A percentile compares a stretch with the other conserved stretches of the same genome.
Evolutionary conservation across 352 stramenopile species (phyloP).

Genomic region (Phytophthora pluvialis): DNA sequence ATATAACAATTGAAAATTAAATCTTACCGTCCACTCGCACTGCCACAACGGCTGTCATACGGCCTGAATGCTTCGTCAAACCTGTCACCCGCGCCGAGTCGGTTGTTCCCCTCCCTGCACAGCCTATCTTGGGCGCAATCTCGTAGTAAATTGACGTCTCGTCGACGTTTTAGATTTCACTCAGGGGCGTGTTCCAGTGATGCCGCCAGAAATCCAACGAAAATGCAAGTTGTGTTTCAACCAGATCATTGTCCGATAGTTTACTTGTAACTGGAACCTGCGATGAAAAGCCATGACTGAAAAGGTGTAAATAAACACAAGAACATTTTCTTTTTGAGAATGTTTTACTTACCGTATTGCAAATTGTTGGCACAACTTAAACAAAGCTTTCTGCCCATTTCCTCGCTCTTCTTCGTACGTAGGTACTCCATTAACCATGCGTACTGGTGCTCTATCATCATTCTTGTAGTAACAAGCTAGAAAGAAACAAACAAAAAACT

Average conservation of each 20-base stretch:
- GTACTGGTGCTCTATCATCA: conserved; percentile 7
- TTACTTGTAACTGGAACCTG: conserved; percentile 14
- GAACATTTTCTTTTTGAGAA: background rate
- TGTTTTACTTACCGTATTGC: conserved; percentile 6
- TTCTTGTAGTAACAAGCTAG: conserved; percentile 1
- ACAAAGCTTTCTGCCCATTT: conserved; percentile 9
- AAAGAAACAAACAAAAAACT: background rate
- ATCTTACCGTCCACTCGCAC: conserved; percentile 3
- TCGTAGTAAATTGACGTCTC: conserved; percentile 10
- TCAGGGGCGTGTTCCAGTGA: background rate
- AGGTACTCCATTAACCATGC: conserved; percentile 9
- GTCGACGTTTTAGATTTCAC: conserved; percentile 13
- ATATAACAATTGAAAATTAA: conserved; percentile 11
- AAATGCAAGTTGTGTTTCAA: background rate
- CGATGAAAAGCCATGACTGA: conserved; percentile 9
- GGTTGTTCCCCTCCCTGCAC: background rate
- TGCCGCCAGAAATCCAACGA: conserved; percentile 6
- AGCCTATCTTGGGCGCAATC: background rate
- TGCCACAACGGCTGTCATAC: conserved; percentile 3
- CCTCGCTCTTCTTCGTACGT: conserved; percentile 4
- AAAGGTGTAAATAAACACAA: background rate
- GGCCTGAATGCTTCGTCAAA: conserved; percentile 5
- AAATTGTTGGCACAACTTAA: conserved; percentile 14
- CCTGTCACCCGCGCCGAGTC: conserved; percentile 3
- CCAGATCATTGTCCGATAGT: background rate